These are phyloP conservation scores for Groenewaldozyma salmanticensis DNA, from an alignment of 805 yeast species.

Conservation along the genomic window DNA sequence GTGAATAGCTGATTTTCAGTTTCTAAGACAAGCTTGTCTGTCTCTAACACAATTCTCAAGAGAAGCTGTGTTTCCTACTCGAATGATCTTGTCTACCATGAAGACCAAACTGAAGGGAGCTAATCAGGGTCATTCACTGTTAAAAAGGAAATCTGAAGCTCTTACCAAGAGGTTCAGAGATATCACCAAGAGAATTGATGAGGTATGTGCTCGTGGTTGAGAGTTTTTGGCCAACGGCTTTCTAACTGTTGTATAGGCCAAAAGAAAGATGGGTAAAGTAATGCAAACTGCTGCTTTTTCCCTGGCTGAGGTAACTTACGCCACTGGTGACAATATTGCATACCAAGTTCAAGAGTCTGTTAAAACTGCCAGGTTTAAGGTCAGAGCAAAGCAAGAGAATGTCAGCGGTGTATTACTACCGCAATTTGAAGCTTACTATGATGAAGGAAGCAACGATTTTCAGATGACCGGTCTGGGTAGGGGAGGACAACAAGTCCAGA, in stretches of 20 bases:
- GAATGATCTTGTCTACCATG: conserved; percentile 95
- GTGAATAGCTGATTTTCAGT: conserved; percentile 8
- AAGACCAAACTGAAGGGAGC: conserved; percentile 95
- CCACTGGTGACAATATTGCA: conserved; percentile 92
- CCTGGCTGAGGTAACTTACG: conserved; percentile 92
- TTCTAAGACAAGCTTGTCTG: neutral
- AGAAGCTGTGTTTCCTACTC: conserved; percentile 95
- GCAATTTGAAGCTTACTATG: conserved; percentile 76
- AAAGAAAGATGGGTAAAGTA: conserved; percentile 94
- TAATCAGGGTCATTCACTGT: conserved; percentile 85
- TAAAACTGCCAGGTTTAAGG: conserved; percentile 76
- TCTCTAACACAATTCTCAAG: too few species aligned
- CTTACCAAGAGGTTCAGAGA: conserved; percentile 93
- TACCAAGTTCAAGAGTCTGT: conserved; percentile 95
- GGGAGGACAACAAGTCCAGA: conserved; percentile 97
- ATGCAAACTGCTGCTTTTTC: conserved; percentile 99
- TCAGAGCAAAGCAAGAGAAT: conserved; percentile 87
- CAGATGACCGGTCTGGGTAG: conserved; percentile 94
- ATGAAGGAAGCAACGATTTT: conserved; percentile 84
- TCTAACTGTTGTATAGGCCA: conserved; percentile 36
- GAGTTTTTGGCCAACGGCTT: neutral
- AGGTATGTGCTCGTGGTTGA: conserved; percentile 29
- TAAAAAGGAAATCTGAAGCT: conserved; percentile 95
- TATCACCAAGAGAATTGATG: conserved; percentile 87
- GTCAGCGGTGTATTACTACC: conserved; percentile 95